Evolutionary conservation across 352 stramenopile genomes (phyloP).

Genomic region (Globisporangium nagaii): DNA sequence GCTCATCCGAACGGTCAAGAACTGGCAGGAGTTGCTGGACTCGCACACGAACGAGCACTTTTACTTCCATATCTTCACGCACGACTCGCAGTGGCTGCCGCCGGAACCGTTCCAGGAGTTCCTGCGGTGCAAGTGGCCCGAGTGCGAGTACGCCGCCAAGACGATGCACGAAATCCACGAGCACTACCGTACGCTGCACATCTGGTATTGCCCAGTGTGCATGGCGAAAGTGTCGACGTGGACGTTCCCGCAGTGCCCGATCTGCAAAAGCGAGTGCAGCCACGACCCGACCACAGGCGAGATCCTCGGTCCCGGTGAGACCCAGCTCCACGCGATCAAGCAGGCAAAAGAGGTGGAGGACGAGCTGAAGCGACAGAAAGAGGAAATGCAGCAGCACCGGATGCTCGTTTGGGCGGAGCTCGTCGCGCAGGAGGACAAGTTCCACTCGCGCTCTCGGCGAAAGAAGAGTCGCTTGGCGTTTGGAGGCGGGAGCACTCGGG

Average conservation of each 20-base stretch:
- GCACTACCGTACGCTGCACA: slow-evolving; percentile 52
- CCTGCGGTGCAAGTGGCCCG: slow-evolving; percentile 55
- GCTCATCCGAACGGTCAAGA: slow-evolving; percentile 51
- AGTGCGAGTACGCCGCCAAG: slow-evolving; percentile 42
- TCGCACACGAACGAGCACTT: slow-evolving; percentile 83
- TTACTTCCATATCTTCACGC: slow-evolving; percentile 77
- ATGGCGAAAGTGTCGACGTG: slow-evolving; percentile 57
- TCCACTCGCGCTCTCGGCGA: slow-evolving; percentile 14
- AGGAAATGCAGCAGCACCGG: slow-evolving; percentile 57
- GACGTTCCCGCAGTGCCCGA: slow-evolving; percentile 58
- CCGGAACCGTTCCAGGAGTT: slow-evolving; percentile 61
- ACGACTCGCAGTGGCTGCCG: slow-evolving; percentile 76
- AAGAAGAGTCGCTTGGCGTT: slow-evolving; percentile 38
- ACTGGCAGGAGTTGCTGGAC: slow-evolving; percentile 78
- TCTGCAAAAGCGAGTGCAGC: slow-evolving; percentile 59
- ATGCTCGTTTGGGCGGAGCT: slow-evolving; percentile 58
- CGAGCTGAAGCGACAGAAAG: slow-evolving; percentile 32
- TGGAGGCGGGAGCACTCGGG: neutral
- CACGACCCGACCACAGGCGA: slow-evolving; percentile 48
- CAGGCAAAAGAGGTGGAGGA: slow-evolving; percentile 40
- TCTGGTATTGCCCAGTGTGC: slow-evolving; percentile 80
- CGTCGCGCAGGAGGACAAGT: slow-evolving; percentile 24
- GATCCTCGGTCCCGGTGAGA: slow-evolving; percentile 58
- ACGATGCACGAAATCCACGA: slow-evolving; percentile 78
- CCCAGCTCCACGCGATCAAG: slow-evolving; percentile 35